phyloP scores from a whole-genome alignment of 2,329 filamentous ascomycete species.

The Xylaria sp. region DNA sequence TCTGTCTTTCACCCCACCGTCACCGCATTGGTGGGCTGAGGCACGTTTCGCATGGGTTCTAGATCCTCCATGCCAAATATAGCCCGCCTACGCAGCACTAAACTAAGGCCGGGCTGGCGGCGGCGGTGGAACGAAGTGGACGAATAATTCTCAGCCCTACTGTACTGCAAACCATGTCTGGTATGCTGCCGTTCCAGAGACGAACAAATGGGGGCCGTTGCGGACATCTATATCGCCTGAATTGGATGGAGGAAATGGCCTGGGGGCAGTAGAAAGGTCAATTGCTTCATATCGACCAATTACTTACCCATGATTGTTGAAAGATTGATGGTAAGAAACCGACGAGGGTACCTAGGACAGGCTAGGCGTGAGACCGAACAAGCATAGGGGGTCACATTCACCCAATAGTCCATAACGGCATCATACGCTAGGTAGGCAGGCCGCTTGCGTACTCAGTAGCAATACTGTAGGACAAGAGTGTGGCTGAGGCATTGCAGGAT shows the following conservation, averaged over 20 bases:
- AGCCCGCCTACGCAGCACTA: constrained; percentile 8
- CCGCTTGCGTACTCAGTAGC: neutral
- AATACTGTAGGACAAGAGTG: constrained; percentile 20
- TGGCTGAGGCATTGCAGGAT: constrained; percentile 20
- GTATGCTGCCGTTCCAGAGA: neutral
- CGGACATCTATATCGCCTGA: neutral
- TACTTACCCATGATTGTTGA: neutral
- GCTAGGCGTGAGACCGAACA: neutral
- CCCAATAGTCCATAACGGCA: neutral
- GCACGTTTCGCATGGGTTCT: constrained; percentile 29
- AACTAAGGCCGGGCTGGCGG: constrained; percentile 5
- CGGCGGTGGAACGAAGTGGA: constrained; percentile 4
- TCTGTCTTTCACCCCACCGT: constrained; percentile 13
- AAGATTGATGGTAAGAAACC: neutral
- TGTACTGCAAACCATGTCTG: constrained; percentile 12
- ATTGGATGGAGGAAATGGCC: neutral
- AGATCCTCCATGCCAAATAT: constrained; percentile 35
- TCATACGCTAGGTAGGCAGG: no score
- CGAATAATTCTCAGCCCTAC: constrained; percentile 30
- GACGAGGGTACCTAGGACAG: neutral
- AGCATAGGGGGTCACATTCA: neutral
- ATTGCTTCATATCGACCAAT: constrained; percentile 1
- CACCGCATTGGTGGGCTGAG: constrained; percentile 19
- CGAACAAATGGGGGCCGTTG: constrained; percentile 7
- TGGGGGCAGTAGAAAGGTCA: neutral